phyloP scores from a whole-genome alignment of 2,329 filamentous ascomycete species.

The Ampelomyces quisqualis region DNA sequence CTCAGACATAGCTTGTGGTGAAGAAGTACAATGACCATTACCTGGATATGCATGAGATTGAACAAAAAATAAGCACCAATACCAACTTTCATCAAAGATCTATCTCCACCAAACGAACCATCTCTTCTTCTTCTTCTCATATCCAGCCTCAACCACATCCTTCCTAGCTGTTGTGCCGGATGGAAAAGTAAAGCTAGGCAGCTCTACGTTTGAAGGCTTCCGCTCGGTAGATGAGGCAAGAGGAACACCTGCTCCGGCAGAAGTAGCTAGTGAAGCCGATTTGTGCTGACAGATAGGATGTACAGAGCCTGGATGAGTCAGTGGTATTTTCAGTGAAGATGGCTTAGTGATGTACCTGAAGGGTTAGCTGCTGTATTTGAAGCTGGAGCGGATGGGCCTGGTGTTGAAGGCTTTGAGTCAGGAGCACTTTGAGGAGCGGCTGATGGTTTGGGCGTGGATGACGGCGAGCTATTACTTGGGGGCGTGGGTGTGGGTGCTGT shows the following conservation, averaged over 20 bases:
- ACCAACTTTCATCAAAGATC: no score
- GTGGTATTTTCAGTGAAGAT: background rate
- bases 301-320: background rate
- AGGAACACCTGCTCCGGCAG: background rate
- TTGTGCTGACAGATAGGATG: conserved; percentile 3
- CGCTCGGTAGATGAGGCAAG: background rate
- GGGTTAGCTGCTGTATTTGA: background rate
- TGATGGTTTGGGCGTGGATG: background rate
- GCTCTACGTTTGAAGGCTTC: background rate
- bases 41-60: no score
- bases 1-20: no score
- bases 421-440: background rate
- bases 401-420: no score
- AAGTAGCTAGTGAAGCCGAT: background rate
- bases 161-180: no score
- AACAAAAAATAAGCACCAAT: no score
- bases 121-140: background rate
- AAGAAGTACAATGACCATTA: no score
- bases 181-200: background rate
- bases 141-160: no score
- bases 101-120: no score
- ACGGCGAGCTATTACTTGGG: no score
- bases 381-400: background rate
- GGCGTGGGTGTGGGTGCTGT: no score
- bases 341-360: background rate